Percentiles rank a stretch among this genome's conserved stretches.
phyloP scores from a whole-genome alignment of 495 filamentous ascomycete genomes.

The Penicillium argentinense region DNA sequence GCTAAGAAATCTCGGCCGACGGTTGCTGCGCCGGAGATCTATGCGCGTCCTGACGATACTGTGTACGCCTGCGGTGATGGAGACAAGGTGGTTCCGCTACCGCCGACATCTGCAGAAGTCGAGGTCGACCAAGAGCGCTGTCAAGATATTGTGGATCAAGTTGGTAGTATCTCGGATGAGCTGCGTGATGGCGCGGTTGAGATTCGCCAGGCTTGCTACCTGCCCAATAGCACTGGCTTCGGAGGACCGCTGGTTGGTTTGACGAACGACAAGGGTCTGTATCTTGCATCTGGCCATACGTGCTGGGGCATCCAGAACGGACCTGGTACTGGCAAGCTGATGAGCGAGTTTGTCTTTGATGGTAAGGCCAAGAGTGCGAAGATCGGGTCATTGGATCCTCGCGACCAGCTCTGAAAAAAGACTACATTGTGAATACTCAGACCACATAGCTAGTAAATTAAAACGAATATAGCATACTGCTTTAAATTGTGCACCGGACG shows the following conservation, averaged over 20 bases:
- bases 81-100: conserved; percentile 73
- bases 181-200: conserved; percentile 75
- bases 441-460: background rate
- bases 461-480: background rate
- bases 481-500: no score
- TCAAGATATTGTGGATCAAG: conserved; percentile 85
- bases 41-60: conserved; percentile 82
- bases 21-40: conserved; percentile 85
- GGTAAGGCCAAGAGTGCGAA: conserved; percentile 75
- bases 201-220: conserved; percentile 88
- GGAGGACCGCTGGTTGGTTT: conserved; percentile 76
- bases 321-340: conserved; percentile 83
- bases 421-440: no score
- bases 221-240: conserved; percentile 69
- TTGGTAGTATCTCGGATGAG: conserved; percentile 71
- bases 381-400: conserved; percentile 69
- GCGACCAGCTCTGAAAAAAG: conserved; percentile 49
- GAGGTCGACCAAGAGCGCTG: conserved; percentile 73
- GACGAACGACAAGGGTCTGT: conserved; percentile 71
- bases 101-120: conserved; percentile 73
- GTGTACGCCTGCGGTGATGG: conserved; percentile 95
- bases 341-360: conserved; percentile 84
- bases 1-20: conserved; percentile 53
- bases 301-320: conserved; percentile 99
- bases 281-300: conserved; percentile 87